These are phyloP conservation scores for Diaporthe sp. DNA, from an alignment of 2,329 filamentous ascomycete genomes.

Conservation along the genomic window DNA sequence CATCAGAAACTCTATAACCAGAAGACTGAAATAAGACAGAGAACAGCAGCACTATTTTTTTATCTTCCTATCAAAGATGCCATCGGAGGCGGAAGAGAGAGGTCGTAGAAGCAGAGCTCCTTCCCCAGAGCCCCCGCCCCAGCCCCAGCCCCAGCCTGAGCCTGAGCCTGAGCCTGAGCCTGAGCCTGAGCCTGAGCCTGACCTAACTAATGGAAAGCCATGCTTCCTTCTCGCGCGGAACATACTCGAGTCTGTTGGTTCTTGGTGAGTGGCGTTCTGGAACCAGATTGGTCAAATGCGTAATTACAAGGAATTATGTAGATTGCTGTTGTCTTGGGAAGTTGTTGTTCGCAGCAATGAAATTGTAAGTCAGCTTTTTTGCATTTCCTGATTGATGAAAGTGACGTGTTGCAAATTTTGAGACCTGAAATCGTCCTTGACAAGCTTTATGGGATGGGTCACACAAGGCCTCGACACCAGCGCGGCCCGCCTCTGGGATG, in stretches of 20 bases:
- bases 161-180: neutral
- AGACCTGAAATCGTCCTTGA: neutral
- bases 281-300: no score
- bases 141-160: neutral
- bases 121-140: conserved; percentile 1
- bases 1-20: neutral
- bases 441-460: neutral
- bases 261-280: no score
- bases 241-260: no score
- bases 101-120: conserved; percentile 14
- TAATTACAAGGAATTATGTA: neutral
- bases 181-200: neutral
- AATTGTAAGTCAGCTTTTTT: neutral
- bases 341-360: neutral
- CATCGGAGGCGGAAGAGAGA: neutral
- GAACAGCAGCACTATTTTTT: neutral
- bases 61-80: neutral
- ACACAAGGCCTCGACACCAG: neutral
- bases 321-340: neutral
- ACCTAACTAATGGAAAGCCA: neutral
- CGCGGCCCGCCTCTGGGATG: neutral
- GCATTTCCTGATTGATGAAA: no score
- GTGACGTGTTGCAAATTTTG: neutral
- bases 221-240: neutral
- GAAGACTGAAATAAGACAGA: neutral